Evolutionary conservation across 345 rosid genomes (phyloP).

Genomic region (Brassica juncea): DNA sequence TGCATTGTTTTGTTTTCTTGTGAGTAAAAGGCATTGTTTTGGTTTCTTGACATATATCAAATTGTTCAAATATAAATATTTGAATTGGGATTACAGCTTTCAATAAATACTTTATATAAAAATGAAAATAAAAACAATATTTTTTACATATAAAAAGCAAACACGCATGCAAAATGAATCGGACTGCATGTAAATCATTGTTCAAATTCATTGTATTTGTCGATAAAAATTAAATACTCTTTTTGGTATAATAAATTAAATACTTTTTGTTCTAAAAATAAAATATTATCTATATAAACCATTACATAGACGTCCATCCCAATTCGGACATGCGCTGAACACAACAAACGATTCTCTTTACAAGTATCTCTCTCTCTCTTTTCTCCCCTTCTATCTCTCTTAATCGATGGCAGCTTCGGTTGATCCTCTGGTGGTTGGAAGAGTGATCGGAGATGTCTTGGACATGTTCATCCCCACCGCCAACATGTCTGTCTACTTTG

Average conservation of each 20-base stretch:
- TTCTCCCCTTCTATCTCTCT: background rate
- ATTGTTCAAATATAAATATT: background rate
- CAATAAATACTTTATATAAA: background rate
- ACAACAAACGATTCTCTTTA: constrained; percentile 12
- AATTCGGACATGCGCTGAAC: constrained; percentile 35
- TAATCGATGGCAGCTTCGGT: constrained; percentile 65
- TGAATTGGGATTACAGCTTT: background rate
- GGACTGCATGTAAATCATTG: background rate
- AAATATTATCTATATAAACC: constrained; percentile 18
- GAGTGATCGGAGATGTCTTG: constrained; percentile 83
- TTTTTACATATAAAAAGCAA: background rate
- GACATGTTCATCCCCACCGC: constrained; percentile 78
- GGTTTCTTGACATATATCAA: background rate
- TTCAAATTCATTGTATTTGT: constrained; percentile 35
- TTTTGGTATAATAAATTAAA: background rate
- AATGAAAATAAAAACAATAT: background rate
- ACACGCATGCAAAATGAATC: background rate
- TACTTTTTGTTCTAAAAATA: too few relatives aligned
- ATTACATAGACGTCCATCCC: constrained; percentile 15
- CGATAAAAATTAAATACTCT: background rate
- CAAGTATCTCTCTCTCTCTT: background rate
- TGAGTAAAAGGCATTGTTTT: too few relatives aligned
- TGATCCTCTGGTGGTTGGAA: constrained; percentile 80
- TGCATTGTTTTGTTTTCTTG: background rate
- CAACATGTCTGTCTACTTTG: constrained; percentile 61